A percentile compares a stretch with the other conserved stretches of the same genome.
These are phyloP conservation scores for Alnus rubra DNA, from an alignment of 306 rosid species.

Conservation along the genomic window DNA sequence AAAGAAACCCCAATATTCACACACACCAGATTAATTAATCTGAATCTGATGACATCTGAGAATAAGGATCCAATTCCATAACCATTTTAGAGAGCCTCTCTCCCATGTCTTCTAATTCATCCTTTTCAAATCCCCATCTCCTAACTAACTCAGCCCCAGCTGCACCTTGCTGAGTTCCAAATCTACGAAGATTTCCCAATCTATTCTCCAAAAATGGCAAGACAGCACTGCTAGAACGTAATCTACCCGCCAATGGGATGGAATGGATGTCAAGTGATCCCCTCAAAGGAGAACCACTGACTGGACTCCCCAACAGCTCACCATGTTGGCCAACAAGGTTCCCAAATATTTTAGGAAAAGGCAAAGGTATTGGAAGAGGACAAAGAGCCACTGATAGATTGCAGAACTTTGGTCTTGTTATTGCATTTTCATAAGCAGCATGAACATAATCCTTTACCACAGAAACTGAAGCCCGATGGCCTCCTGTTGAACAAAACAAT, in stretches of 20 bases:
- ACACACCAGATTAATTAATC: constrained; percentile 47
- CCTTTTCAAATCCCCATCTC: constrained; percentile 79
- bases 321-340: constrained; percentile 64
- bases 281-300: constrained; percentile 42
- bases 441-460: constrained; percentile 51
- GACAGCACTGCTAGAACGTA: constrained; percentile 71
- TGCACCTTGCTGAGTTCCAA: constrained; percentile 64
- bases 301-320: constrained; percentile 47
- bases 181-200: constrained; percentile 53
- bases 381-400: constrained; percentile 68
- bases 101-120: constrained; percentile 79
- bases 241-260: constrained; percentile 82
- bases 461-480: constrained; percentile 54
- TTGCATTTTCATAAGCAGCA: constrained; percentile 53
- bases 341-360: constrained; percentile 84
- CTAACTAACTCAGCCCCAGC: constrained; percentile 61
- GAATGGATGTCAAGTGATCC: constrained; percentile 83
- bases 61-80: constrained; percentile 44
- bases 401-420: constrained; percentile 65
- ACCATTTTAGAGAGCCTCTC: constrained; percentile 79
- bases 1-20: background rate
- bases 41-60: constrained; percentile 67
- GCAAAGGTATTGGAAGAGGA: constrained; percentile 89
- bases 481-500: constrained; percentile 42
- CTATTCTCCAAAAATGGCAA: constrained; percentile 73